phyloP scores from a whole-genome alignment of 257 asterid species.

The Fraxinus excelsior region DNA sequence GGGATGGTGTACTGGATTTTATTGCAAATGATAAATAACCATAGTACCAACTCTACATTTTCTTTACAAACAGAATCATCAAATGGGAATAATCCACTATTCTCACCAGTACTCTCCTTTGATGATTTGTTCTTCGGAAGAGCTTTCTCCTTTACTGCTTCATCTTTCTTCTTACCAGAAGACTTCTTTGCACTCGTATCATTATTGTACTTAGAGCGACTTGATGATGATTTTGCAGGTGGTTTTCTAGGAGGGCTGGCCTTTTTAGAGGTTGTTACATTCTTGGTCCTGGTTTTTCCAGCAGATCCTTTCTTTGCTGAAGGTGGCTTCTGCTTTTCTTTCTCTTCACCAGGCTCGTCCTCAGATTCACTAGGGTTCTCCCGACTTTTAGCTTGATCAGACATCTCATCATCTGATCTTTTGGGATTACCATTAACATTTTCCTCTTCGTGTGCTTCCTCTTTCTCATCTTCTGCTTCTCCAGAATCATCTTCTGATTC shows the following conservation, averaged over 20 bases:
- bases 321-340: slow-evolving; percentile 45
- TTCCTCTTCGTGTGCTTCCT: slow-evolving; percentile 42
- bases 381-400: slow-evolving; percentile 65
- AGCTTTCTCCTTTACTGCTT: slow-evolving; percentile 48
- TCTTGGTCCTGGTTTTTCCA: slow-evolving; percentile 54
- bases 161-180: slow-evolving; percentile 61
- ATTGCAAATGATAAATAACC: neutral
- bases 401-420: slow-evolving; percentile 66
- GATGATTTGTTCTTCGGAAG: slow-evolving; percentile 54
- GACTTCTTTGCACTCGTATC: slow-evolving; percentile 50
- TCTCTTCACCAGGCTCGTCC: slow-evolving; percentile 48
- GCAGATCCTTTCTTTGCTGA: slow-evolving; percentile 54
- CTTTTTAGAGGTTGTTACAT: slow-evolving; percentile 43
- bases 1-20: neutral
- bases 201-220: slow-evolving; percentile 41
- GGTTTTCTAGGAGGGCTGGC: slow-evolving; percentile 56
- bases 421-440: slow-evolving; percentile 53
- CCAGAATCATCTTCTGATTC: slow-evolving; percentile 64
- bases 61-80: neutral
- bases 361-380: slow-evolving; percentile 56
- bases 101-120: slow-evolving; percentile 65
- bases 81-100: slow-evolving; percentile 1
- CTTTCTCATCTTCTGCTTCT: slow-evolving; percentile 55
- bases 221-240: slow-evolving; percentile 51
- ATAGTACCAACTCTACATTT: neutral